Evolutionary conservation across 1,284 basidiomycete species (phyloP).

Genomic region (Amylostereum areolatum): DNA sequence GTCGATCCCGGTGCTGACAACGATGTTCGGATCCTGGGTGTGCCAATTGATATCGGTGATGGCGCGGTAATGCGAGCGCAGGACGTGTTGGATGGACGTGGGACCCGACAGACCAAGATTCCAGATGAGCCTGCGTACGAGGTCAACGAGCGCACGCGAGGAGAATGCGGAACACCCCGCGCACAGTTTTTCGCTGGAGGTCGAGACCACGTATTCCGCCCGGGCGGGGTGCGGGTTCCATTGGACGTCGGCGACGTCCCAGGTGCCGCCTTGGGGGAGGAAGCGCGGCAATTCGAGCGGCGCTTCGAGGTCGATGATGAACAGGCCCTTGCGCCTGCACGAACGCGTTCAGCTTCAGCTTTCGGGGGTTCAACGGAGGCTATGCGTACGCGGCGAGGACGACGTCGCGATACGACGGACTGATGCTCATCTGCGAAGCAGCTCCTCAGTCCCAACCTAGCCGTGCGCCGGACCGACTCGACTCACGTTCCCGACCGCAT

Average conservation of each 20-base stretch:
- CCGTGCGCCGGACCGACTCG: background rate
- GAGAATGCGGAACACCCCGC: constrained; percentile 17
- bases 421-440: constrained; percentile 66
- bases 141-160: constrained; percentile 1
- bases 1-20: constrained; percentile 75
- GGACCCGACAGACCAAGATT: constrained; percentile 73
- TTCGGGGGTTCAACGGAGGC: background rate
- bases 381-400: constrained; percentile 69
- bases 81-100: constrained; percentile 71
- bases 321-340: constrained; percentile 84
- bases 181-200: constrained; percentile 88
- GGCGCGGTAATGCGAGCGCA: constrained; percentile 85
- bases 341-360: constrained; percentile 1
- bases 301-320: constrained; percentile 90
- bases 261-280: constrained; percentile 91
- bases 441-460: background rate
- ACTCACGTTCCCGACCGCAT: constrained; percentile 77
- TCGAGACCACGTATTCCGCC: constrained; percentile 90
- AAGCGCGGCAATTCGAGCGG: constrained; percentile 82
- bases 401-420: constrained; percentile 72
- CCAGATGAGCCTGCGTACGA: constrained; percentile 73
- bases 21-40: constrained; percentile 71
- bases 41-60: constrained; percentile 98
- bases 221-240: constrained; percentile 91
- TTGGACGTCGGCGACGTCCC: constrained; percentile 95